These are phyloP conservation scores for Vitis vinifera DNA, from an alignment of 164 flowering plant genomes.

Conservation along the genomic window ASM3070453v1 NC_081822.1:24682001-24682500, in stretches of 20 bases:
- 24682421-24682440: too few relatives aligned
- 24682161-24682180: background rate
- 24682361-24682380: too few relatives aligned
- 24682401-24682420: too few relatives aligned
- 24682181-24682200: background rate
- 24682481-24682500: too few relatives aligned
- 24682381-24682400: too few relatives aligned
- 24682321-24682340: too few relatives aligned
- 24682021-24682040: constrained; percentile 87
- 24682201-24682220: background rate
- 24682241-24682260: background rate
- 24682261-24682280: background rate
- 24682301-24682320: too few relatives aligned
- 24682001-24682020: constrained; percentile 75
- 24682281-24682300: background rate
- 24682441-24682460: too few relatives aligned
- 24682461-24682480: too few relatives aligned
- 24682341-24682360: too few relatives aligned
- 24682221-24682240: background rate
- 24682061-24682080: constrained; percentile 97
- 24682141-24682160: constrained; percentile 89
- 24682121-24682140: constrained; percentile 97
- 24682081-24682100: constrained; percentile 97
- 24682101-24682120: constrained; percentile 89
- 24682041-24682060: constrained; percentile 98